These are phyloP conservation scores for Neurospora sp. DNA, from an alignment of 495 filamentous ascomycete genomes.

Conservation along the genomic window DNA sequence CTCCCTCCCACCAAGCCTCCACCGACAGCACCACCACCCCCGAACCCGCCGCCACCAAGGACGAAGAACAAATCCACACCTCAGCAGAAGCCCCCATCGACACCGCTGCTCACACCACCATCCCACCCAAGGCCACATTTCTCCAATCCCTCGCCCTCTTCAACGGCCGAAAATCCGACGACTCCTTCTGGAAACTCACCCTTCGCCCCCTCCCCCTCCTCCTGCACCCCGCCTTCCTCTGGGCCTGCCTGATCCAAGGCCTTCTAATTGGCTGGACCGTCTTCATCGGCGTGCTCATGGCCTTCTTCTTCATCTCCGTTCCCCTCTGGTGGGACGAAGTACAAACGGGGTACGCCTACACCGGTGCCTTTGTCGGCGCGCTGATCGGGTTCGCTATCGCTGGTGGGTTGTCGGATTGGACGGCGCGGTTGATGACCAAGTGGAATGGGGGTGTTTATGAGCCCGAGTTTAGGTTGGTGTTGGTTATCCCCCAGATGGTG, in stretches of 20 bases:
- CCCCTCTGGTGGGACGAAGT: slow-evolving; percentile 77
- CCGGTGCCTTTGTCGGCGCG: slow-evolving; percentile 76
- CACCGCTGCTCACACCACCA: not conserved
- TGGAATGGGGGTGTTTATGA: slow-evolving; percentile 76
- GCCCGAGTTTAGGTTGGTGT: slow-evolving; percentile 77
- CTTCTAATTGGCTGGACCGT: slow-evolving; percentile 92
- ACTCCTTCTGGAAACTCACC: slow-evolving; percentile 52
- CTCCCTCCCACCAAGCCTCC: no score
- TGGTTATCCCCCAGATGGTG: slow-evolving; percentile 72
- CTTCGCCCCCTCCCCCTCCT: slow-evolving; percentile 54
- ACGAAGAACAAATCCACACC: slow-evolving; percentile 1
- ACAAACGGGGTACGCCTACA: slow-evolving; percentile 79
- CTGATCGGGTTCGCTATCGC: slow-evolving; percentile 65
- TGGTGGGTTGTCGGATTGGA: slow-evolving; percentile 66
- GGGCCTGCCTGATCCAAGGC: slow-evolving; percentile 86
- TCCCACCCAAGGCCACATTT: slow-evolving; percentile 40
- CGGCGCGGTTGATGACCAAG: slow-evolving; percentile 57
- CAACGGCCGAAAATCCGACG: slow-evolving; percentile 65
- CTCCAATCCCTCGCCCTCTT: slow-evolving; percentile 54
- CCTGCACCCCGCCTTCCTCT: slow-evolving; percentile 76
- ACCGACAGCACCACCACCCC: no score
- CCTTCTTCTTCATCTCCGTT: slow-evolving; percentile 67
- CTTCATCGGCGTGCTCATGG: slow-evolving; percentile 81
- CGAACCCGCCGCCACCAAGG: not conserved
- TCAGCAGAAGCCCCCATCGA: not conserved